phyloP scores from a whole-genome alignment of 2,329 filamentous ascomycete genomes.

The Fusarium pseudoanthophilum region DNA sequence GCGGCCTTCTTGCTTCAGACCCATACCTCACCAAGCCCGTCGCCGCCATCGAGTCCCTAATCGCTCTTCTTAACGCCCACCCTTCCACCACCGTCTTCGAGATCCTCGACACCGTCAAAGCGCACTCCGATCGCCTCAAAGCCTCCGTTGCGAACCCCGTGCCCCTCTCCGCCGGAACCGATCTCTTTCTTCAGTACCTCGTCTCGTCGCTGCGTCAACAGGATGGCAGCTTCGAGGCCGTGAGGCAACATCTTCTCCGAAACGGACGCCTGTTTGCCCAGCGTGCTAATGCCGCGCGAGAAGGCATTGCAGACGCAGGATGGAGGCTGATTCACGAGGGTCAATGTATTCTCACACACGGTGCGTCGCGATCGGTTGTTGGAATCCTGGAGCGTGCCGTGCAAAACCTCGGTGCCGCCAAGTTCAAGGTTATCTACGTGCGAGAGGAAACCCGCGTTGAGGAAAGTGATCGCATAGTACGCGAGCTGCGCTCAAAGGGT shows the following conservation, averaged over 20 bases:
- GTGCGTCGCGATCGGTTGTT: slow-evolving; percentile 85
- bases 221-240: slow-evolving; percentile 74
- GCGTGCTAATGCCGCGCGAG: slow-evolving; percentile 84
- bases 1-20: slow-evolving; percentile 69
- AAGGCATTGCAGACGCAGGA: slow-evolving; percentile 84
- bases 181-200: slow-evolving; percentile 95
- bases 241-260: slow-evolving; percentile 82
- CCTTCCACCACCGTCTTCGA: slow-evolving; percentile 90
- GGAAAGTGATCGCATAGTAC: slow-evolving; percentile 78
- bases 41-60: slow-evolving; percentile 91
- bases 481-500: slow-evolving; percentile 75
- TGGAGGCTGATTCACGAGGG: slow-evolving; percentile 82
- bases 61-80: slow-evolving; percentile 83
- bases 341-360: slow-evolving; percentile 87
- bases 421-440: slow-evolving; percentile 88
- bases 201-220: slow-evolving; percentile 76
- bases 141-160: slow-evolving; percentile 86
- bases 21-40: slow-evolving; percentile 94
- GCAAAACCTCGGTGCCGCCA: slow-evolving; percentile 64
- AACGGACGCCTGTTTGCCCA: slow-evolving; percentile 90
- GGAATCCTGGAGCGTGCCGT: slow-evolving; percentile 77
- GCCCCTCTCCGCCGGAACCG: slow-evolving; percentile 90
- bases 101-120: slow-evolving; percentile 86
- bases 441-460: slow-evolving; percentile 63
- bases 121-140: slow-evolving; percentile 81